Evolutionary conservation across 225 moss, liverwort and hornwort genomes (phyloP).

Genomic region (Sphagnum contortum): DNA sequence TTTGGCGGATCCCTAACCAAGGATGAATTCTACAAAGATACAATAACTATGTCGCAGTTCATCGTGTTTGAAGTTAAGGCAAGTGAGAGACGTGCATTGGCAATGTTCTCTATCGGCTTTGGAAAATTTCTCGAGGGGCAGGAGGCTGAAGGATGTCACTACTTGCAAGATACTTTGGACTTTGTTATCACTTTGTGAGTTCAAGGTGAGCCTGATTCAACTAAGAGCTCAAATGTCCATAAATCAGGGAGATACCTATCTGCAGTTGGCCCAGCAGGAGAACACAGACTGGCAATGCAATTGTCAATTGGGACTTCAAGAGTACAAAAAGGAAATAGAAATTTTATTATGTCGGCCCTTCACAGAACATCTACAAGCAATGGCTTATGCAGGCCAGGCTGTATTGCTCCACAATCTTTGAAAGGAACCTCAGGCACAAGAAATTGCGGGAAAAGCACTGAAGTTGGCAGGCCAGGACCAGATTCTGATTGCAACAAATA

Average conservation of each 20-base stretch:
- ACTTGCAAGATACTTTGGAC: neutral
- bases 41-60: neutral
- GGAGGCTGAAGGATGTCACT: neutral
- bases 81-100: neutral
- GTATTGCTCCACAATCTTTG: neutral
- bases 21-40: neutral
- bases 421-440: conserved; percentile 5
- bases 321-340: neutral
- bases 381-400: conserved; percentile 4
- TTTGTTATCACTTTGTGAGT: neutral
- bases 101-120: neutral
- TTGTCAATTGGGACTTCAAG: neutral
- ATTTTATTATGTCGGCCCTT: neutral
- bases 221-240: neutral
- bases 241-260: neutral
- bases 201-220: neutral
- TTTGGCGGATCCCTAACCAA: neutral
- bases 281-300: no score
- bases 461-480: neutral
- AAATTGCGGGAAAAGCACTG: conserved; percentile 1
- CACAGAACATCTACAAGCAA: conserved; percentile 1
- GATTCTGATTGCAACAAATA: neutral
- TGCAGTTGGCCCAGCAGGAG: neutral
- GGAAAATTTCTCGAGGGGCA: neutral
- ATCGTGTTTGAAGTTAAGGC: neutral